Evolutionary conservation across 345 rosid species (phyloP).

Genomic region (Populus ilicifolia): DNA sequence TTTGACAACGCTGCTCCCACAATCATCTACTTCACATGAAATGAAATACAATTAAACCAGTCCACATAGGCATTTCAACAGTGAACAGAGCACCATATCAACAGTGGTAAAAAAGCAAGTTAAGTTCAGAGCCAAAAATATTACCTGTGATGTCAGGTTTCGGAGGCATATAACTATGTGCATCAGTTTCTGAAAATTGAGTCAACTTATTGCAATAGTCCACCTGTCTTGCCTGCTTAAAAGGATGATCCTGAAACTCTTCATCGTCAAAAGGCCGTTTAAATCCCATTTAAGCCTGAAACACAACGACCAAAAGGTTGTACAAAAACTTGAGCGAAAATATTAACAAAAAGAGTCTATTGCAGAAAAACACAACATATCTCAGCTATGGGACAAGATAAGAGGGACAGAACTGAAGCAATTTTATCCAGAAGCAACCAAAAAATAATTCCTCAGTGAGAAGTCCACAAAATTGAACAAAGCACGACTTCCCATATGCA

Average conservation of each 20-base stretch:
- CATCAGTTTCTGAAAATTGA: not conserved
- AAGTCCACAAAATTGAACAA: not conserved
- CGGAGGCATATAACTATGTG: not conserved
- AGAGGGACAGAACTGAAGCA: not conserved
- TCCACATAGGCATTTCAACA: not conserved
- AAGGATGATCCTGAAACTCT: constrained; percentile 18
- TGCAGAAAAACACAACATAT: not conserved
- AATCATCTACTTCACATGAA: constrained; percentile 18
- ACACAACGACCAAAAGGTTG: not conserved
- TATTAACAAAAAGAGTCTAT: not conserved
- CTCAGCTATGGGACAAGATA: not conserved
- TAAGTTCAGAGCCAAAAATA: not conserved
- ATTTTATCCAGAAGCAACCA: not conserved
- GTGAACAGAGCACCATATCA: not conserved
- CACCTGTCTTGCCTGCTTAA: constrained; percentile 22
- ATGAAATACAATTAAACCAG: not conserved
- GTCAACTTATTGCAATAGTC: constrained; percentile 15
- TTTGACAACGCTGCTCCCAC: constrained; percentile 22
- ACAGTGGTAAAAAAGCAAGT: not conserved
- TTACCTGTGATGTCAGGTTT: not conserved
- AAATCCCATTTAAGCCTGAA: constrained; percentile 19
- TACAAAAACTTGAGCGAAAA: not conserved
- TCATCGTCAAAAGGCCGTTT: constrained; percentile 20
- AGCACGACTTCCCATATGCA: not conserved
- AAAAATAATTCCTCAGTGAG: not conserved